Evolutionary conservation across 306 rosid species (phyloP).

Genomic region (Delonix regia): DNA sequence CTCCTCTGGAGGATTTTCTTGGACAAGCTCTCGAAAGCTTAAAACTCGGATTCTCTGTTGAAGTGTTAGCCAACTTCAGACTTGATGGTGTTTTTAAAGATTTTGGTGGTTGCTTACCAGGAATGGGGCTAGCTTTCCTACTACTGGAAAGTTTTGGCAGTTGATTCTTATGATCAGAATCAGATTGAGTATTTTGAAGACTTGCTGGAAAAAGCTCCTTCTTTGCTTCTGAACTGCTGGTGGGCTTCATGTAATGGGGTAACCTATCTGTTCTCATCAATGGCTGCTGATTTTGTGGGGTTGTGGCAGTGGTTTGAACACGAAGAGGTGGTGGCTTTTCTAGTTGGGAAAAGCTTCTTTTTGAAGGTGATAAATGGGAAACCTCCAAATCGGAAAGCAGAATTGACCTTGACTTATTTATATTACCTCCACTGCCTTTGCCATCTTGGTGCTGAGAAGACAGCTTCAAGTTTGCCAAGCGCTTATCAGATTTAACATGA

Average conservation of each 20-base stretch:
- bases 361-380: constrained; percentile 42
- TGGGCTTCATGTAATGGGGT: constrained; percentile 84
- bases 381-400: constrained; percentile 58
- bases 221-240: constrained; percentile 71
- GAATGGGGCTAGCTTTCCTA: constrained; percentile 35
- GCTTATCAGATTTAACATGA: constrained; percentile 43
- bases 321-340: constrained; percentile 48
- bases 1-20: constrained; percentile 48
- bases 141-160: constrained; percentile 34
- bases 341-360: constrained; percentile 45
- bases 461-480: constrained; percentile 40
- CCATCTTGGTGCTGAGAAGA: constrained; percentile 59
- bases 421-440: constrained; percentile 49
- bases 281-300: constrained; percentile 45
- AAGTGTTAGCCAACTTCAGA: constrained; percentile 51
- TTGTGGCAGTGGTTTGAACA: constrained; percentile 41
- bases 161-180: constrained; percentile 47
- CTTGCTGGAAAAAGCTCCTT: constrained; percentile 52
- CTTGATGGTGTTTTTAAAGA: constrained; percentile 47
- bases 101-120: constrained; percentile 46
- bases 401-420: constrained; percentile 60
- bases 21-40: constrained; percentile 47
- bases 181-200: constrained; percentile 40
- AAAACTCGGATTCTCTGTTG: constrained; percentile 54
- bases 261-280: constrained; percentile 39